Base-by-base conservation (phyloP, 345 rosid species). In the Murraya koenigii region DNA sequence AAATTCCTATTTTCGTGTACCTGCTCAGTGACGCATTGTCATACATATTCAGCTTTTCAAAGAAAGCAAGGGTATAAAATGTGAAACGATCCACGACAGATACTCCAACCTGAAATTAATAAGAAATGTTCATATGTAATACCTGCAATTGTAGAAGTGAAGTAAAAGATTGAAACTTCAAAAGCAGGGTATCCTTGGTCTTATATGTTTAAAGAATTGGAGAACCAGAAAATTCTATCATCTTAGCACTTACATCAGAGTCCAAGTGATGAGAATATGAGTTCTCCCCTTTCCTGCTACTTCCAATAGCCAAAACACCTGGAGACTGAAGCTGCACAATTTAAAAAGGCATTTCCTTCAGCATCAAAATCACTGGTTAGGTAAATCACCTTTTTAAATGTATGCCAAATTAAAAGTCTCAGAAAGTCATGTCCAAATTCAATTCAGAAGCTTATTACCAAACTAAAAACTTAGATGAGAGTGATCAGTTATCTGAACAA, bases 251-350 rank as follows among this genome's bases (percentile, higher is more conserved):
- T 88, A 92, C 97, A 89, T 96, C 97, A 68, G 98, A 89, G 83
- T 94, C 99, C 82, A 96, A 84, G 85, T 94, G 99, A 88, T 96
- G 99, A 23, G 98, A 96, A 80, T 94, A 96, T n/a, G 99, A 96
- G 85, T 90, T 96, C 83, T 96, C 99, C 81, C 97, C 99, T 88
- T 94, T 96, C 87, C 80, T 85, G 87, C 99, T 96, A 81, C 99
- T 94, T 80, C 98, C 98, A 80, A 96, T 92, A 25, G 98, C 92
- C 92, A 96, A 87, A 84, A 88, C 97, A 81, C 95, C 98, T 72
- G 97, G 97, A 25, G 99, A 96, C 60, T 89, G 97, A 79, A 96
- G 94, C 98, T 94, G 89, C 67, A 19, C 68, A 82, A 74, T 67
- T 15, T 35, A 79, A 54, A 74, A 71, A 65, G 8, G 44, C 38